Evolutionary conservation across 139 green algal species (phyloP).

Genomic region (Volvox reticuliferus): DNA sequence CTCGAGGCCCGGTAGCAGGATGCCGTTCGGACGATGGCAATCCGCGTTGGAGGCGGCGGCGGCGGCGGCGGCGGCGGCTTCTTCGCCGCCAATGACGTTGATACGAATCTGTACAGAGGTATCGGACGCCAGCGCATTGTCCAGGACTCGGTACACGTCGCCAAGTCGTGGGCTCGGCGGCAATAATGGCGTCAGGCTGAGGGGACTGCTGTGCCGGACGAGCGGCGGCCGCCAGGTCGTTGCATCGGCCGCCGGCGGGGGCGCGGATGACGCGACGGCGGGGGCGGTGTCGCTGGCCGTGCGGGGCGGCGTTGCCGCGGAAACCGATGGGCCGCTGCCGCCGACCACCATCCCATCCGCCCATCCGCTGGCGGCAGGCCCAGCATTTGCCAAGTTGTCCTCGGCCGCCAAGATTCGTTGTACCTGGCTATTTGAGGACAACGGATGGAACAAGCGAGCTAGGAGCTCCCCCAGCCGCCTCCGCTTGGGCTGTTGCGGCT

Average conservation of each 20-base stretch:
- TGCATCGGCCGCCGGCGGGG: background rate
- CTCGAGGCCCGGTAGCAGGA: background rate
- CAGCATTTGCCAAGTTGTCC: background rate
- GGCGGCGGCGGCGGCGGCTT: background rate
- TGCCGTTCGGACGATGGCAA: background rate
- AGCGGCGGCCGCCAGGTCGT: background rate
- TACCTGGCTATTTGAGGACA: background rate
- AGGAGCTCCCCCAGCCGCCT: constrained; percentile 29
- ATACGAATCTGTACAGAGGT: background rate
- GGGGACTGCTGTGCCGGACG: background rate
- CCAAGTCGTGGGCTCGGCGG: constrained; percentile 21
- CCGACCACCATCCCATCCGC: background rate
- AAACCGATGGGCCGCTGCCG: background rate
- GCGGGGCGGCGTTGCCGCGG: background rate
- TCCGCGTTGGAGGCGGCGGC: background rate
- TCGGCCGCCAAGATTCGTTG: background rate
- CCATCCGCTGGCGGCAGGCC: background rate
- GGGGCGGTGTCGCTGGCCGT: background rate
- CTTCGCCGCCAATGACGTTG: background rate
- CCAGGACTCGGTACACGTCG: constrained; percentile 29
- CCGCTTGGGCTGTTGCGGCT: constrained; percentile 36
- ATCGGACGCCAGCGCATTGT: constrained; percentile 12
- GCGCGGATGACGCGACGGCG: background rate
- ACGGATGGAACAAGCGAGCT: constrained; percentile 6
- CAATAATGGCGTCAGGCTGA: background rate